phyloP scores from a whole-genome alignment of 768 basidiomycete genomes.

The Phlebiopsis flavidoalba region DNA sequence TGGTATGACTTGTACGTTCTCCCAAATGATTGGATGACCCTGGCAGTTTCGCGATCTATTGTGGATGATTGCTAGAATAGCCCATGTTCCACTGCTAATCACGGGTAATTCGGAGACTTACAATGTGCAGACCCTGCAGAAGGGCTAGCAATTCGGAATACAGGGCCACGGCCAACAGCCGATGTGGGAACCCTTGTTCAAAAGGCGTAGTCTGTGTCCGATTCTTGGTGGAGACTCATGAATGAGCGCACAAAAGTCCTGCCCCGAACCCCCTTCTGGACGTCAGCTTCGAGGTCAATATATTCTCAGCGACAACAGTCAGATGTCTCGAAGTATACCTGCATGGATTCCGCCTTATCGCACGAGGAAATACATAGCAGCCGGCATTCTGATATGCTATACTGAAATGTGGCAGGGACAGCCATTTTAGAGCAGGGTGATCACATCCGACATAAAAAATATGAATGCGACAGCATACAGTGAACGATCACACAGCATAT shows the following conservation, averaged over 20 bases:
- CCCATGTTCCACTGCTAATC: neutral
- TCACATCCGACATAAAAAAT: conserved; percentile 12
- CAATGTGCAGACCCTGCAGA: neutral
- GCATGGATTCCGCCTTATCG: neutral
- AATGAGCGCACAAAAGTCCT: neutral
- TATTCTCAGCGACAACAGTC: neutral
- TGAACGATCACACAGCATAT: neutral
- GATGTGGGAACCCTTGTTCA: neutral
- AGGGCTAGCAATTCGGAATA: neutral
- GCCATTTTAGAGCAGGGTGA: conserved; percentile 8
- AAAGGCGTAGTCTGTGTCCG: neutral
- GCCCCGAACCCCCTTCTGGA: neutral
- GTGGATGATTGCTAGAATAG: neutral
- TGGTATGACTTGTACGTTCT: neutral
- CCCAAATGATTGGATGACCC: neutral
- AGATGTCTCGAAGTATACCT: neutral
- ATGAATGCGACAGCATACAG: conserved; percentile 6
- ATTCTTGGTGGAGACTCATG: neutral
- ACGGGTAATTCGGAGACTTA: neutral
- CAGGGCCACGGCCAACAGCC: neutral
- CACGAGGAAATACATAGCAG: neutral
- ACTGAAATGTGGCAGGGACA: neutral
- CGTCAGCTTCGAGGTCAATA: neutral
- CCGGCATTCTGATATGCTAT: neutral
- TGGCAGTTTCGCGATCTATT: neutral